Evolutionary conservation across 2,329 filamentous ascomycete species (phyloP).

Genomic region (Exophiala bonariae): DNA sequence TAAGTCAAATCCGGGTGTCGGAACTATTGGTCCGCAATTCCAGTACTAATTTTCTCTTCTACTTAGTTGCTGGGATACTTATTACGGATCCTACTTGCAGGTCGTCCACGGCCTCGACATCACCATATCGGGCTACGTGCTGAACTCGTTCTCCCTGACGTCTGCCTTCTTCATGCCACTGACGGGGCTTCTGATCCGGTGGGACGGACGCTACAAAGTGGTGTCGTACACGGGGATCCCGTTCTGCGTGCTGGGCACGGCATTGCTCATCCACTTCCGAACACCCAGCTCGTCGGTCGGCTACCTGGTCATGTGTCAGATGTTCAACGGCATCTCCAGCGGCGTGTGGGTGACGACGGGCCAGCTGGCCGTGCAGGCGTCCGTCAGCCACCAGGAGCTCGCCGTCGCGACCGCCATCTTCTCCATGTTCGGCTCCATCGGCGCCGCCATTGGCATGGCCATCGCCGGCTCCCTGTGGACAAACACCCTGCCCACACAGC

Average conservation of each 20-base stretch:
- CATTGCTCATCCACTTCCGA: constrained; percentile 55
- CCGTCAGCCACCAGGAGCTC: constrained; percentile 50
- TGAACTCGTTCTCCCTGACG: constrained; percentile 57
- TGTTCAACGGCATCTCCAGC: constrained; percentile 52
- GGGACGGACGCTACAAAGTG: constrained; percentile 52
- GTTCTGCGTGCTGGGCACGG: constrained; percentile 49
- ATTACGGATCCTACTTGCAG: constrained; percentile 54
- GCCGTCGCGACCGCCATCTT: constrained; percentile 52
- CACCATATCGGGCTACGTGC: constrained; percentile 41
- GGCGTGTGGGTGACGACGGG: constrained; percentile 52
- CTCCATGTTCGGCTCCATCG: constrained; percentile 34
- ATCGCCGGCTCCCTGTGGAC: constrained; percentile 37
- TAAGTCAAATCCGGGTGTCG: constrained; percentile 54
- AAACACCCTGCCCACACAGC: constrained; percentile 34
- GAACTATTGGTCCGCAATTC: constrained; percentile 12
- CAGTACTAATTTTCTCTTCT: too few relatives aligned
- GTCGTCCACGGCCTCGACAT: constrained; percentile 49
- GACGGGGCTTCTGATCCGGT: constrained; percentile 50
- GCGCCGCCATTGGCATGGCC: constrained; percentile 36
- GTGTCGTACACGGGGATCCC: constrained; percentile 50
- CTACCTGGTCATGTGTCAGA: constrained; percentile 53
- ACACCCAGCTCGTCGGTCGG: constrained; percentile 46
- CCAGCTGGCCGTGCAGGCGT: constrained; percentile 58
- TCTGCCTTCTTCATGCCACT: constrained; percentile 53
- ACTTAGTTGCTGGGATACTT: constrained; percentile 50